These are phyloP conservation scores for Pseudozyma flocculosa DNA, from an alignment of 1,284 basidiomycete species.

Conservation along the genomic window DNA sequence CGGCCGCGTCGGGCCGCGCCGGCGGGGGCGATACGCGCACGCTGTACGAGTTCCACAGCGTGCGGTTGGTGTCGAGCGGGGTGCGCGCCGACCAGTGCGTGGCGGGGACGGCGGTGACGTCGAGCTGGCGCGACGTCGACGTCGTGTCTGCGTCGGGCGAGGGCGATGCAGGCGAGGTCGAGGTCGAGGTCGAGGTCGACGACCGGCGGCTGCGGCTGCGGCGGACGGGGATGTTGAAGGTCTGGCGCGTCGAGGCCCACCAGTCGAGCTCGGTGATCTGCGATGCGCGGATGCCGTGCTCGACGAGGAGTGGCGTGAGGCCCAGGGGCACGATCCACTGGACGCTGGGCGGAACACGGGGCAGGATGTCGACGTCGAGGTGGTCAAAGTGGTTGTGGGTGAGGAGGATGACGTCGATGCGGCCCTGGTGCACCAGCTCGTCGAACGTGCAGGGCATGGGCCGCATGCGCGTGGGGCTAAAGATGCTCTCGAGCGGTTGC, in stretches of 20 bases:
- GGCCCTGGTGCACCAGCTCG: slow-evolving; percentile 54
- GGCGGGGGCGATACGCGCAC: slow-evolving; percentile 17
- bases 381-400: slow-evolving; percentile 60
- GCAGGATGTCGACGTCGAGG: slow-evolving; percentile 44
- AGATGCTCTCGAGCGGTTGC: slow-evolving; percentile 58
- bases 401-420: slow-evolving; percentile 60
- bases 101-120: slow-evolving; percentile 38
- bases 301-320: slow-evolving; percentile 33
- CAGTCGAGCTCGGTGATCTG: slow-evolving; percentile 52
- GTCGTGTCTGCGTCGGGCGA: not conserved
- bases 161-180: too few species aligned
- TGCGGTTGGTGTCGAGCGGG: not conserved
- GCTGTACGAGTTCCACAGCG: slow-evolving; percentile 57
- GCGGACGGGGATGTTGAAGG: slow-evolving; percentile 14
- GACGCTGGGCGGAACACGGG: slow-evolving; percentile 28
- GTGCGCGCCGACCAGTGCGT: slow-evolving; percentile 62
- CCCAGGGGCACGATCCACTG: slow-evolving; percentile 54
- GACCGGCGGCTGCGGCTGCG: not conserved
- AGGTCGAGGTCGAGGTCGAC: not conserved
- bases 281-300: slow-evolving; percentile 32
- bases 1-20: not conserved
- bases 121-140: slow-evolving; percentile 6
- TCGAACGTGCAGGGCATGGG: slow-evolving; percentile 59
- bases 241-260: slow-evolving; percentile 45
- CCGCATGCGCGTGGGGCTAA: slow-evolving; percentile 60